phyloP scores from a whole-genome alignment of 106 monocot genomes.

The Acorus calamus region DNA sequence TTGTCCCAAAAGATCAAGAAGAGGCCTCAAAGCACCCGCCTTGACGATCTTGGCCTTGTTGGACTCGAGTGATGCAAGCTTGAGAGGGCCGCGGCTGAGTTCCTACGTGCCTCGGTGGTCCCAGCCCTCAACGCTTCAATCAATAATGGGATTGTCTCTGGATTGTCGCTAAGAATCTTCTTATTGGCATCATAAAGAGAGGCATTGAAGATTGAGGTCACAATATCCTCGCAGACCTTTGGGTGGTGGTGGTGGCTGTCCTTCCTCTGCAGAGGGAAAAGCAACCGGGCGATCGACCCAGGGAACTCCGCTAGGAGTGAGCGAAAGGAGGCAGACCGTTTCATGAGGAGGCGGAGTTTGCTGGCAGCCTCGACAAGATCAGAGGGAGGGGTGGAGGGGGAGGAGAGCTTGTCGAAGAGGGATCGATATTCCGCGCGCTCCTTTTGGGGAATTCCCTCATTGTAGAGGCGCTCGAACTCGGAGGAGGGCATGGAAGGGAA shows the following conservation, averaged over 20 bases:
- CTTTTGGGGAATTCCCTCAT: conserved; percentile 17
- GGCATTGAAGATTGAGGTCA: conserved; percentile 69
- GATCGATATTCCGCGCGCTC: conserved; percentile 26
- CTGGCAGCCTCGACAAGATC: conserved; percentile 44
- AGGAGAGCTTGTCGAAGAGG: conserved; percentile 43
- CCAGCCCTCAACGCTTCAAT: conserved; percentile 37
- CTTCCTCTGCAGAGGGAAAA: conserved; percentile 24
- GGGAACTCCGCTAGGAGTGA: conserved; percentile 51
- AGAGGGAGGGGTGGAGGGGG: conserved; percentile 5
- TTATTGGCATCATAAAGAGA: conserved; percentile 81
- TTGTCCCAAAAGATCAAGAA: conserved; percentile 46
- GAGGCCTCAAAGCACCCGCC: conserved; percentile 40
- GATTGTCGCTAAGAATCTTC: conserved; percentile 48
- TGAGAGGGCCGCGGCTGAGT: conserved; percentile 80
- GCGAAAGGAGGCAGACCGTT: conserved; percentile 41
- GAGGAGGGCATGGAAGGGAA: conserved; percentile 13
- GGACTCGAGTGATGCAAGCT: conserved; percentile 62
- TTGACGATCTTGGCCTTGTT: conserved; percentile 75
- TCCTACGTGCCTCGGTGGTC: conserved; percentile 55
- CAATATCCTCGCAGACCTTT: conserved; percentile 53
- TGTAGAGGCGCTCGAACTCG: conserved; percentile 1
- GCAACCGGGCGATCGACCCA: conserved; percentile 45
- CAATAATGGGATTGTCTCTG: conserved; percentile 42
- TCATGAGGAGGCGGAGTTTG: conserved; percentile 67
- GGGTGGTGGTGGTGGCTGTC: conserved; percentile 8